A percentile compares a stretch with the other conserved stretches of the same genome.
These are phyloP conservation scores for Zarea fungicola DNA, from an alignment of 2,329 filamentous ascomycete species.

Conservation along the genomic window DNA sequence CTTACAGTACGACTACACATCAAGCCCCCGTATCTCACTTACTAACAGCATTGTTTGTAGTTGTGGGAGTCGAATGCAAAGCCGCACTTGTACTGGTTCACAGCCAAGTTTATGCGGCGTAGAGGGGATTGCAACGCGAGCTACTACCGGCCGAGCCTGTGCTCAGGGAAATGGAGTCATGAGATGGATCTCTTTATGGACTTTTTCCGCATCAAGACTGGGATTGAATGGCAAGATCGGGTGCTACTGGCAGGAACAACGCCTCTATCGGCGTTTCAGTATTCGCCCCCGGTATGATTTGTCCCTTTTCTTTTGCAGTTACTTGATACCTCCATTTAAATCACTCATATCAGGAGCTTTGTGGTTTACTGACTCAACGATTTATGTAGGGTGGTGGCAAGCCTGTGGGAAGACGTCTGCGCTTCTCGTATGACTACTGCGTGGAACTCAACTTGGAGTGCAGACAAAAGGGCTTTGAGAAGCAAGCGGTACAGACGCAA, in stretches of 20 bases:
- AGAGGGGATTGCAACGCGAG: constrained; percentile 31
- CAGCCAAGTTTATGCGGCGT: constrained; percentile 44
- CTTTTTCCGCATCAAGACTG: constrained; percentile 55
- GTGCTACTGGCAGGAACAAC: constrained; percentile 30
- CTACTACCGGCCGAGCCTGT: constrained; percentile 34
- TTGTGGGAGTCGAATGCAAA: constrained; percentile 60
- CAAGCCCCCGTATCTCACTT: not conserved
- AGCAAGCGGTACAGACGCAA: not conserved
- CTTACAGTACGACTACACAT: constrained; percentile 46
- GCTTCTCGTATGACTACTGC: constrained; percentile 29
- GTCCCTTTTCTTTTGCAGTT: not conserved
- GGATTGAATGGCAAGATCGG: constrained; percentile 55
- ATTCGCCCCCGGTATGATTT: constrained; percentile 41
- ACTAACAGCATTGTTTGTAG: constrained; percentile 35
- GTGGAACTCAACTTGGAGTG: constrained; percentile 28
- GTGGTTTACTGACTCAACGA: constrained; percentile 11
- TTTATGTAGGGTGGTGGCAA: constrained; percentile 29
- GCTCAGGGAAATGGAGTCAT: constrained; percentile 32
- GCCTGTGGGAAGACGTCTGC: constrained; percentile 31
- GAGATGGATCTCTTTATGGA: constrained; percentile 48
- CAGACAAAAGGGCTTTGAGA: constrained; percentile 13
- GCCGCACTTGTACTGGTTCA: constrained; percentile 57
- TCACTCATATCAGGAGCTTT: no score
- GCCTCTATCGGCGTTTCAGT: constrained; percentile 34
- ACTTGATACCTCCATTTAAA: not conserved